Conservation (phyloP, 345 rosid species). For the Citrus australasica region DNA sequence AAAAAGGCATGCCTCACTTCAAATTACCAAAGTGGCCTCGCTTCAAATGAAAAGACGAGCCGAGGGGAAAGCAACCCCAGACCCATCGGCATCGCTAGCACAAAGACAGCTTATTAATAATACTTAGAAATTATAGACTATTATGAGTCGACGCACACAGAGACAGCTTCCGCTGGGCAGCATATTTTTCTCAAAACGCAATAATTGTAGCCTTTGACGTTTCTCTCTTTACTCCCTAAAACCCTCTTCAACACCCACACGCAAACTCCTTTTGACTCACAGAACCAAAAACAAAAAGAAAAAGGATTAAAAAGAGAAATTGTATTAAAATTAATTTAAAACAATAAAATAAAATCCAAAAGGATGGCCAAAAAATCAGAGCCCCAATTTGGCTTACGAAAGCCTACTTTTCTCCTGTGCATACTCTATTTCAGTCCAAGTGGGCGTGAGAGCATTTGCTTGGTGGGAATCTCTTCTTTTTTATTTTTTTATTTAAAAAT, state of each 20-base stretch:
- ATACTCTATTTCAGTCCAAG: conserved; percentile 15
- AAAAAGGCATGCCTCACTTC: not conserved
- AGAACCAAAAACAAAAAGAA: not conserved
- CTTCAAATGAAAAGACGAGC: not conserved
- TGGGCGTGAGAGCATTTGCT: not conserved
- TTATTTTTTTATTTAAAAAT: not conserved
- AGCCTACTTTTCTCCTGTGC: conserved; percentile 25
- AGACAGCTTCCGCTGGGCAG: conserved; percentile 24
- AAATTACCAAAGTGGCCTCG: not conserved
- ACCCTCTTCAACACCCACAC: conserved; percentile 52
- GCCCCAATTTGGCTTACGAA: conserved; percentile 49
- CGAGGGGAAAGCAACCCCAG: not conserved
- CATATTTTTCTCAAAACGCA: conserved; percentile 41
- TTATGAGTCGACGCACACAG: conserved; percentile 1
- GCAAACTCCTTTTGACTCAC: conserved; percentile 58
- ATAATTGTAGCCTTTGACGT: conserved; percentile 67
- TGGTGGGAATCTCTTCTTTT: not conserved
- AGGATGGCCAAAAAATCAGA: conserved; percentile 1
- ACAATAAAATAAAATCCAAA: not conserved
- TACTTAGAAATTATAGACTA: not conserved
- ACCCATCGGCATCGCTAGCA: too few relatives aligned
- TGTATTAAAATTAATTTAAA: not conserved
- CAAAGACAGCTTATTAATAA: not conserved
- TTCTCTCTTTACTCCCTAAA: conserved; percentile 34
- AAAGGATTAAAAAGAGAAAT: not conserved